phyloP scores from a whole-genome alignment of 163 green algal species.

The Picocystis sp. region DNA sequence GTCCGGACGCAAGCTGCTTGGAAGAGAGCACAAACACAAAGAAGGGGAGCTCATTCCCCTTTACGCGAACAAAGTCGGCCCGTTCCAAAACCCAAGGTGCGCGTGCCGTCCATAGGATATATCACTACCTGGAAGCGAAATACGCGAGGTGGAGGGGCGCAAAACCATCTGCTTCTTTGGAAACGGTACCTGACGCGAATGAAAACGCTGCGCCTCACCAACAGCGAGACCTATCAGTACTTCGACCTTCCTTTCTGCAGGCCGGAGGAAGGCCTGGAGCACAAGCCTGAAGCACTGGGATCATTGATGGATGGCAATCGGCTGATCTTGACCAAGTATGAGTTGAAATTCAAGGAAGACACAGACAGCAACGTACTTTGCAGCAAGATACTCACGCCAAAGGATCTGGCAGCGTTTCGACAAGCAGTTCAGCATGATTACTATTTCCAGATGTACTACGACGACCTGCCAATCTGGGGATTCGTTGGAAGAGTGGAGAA shows the following conservation, averaged over 20 bases:
- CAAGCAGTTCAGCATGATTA: slow-evolving; percentile 79
- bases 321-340: slow-evolving; percentile 62
- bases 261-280: slow-evolving; percentile 40
- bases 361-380: slow-evolving; percentile 67
- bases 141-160: background rate
- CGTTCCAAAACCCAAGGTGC: slow-evolving; percentile 49
- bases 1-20: background rate
- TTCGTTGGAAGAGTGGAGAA: slow-evolving; percentile 77
- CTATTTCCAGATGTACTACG: slow-evolving; percentile 97
- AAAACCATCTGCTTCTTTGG: background rate
- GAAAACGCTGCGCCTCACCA: slow-evolving; percentile 5
- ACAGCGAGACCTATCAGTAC: slow-evolving; percentile 90
- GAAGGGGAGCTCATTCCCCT: slow-evolving; percentile 47
- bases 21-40: slow-evolving; percentile 42
- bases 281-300: slow-evolving; percentile 66
- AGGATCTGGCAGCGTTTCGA: slow-evolving; percentile 62
- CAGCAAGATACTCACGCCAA: slow-evolving; percentile 35
- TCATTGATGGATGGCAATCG: slow-evolving; percentile 56
- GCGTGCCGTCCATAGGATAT: background rate
- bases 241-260: slow-evolving; percentile 91
- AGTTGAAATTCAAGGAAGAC: slow-evolving; percentile 70
- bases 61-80: slow-evolving; percentile 72
- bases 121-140: background rate
- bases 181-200: background rate
- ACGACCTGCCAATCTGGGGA: slow-evolving; percentile 87